A percentile compares a stretch with the other conserved stretches of the same genome.
These are phyloP conservation scores for Serendipita indica DNA, from an alignment of 768 basidiomycete species.

Conservation along the genomic window DNA sequence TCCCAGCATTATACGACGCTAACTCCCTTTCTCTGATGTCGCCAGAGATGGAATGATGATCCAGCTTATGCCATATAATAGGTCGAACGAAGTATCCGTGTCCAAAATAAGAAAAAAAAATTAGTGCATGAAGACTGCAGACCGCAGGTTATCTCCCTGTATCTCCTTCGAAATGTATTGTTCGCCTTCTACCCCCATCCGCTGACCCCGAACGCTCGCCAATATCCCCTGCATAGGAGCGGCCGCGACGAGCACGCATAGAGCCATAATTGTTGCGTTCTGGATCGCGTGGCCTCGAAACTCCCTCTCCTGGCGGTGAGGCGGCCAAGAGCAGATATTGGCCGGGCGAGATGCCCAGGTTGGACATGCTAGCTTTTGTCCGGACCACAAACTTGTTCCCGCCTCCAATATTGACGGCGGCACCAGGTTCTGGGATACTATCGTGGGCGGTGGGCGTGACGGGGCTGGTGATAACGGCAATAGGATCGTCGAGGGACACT, in stretches of 20 bases:
- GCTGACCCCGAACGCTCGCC: background rate
- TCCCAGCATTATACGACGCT: too few species aligned
- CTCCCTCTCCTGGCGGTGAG: background rate
- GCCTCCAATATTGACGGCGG: constrained; percentile 2
- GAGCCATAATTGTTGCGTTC: background rate
- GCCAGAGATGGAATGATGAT: too few species aligned
- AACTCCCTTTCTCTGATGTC: too few species aligned
- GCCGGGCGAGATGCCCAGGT: background rate
- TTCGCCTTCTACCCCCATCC: background rate
- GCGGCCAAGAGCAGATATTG: constrained; percentile 1
- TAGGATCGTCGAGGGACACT: constrained; percentile 3
- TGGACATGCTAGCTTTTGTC: constrained; percentile 1
- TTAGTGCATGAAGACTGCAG: background rate
- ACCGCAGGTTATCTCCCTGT: background rate
- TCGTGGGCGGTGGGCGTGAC: background rate
- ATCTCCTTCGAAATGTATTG: background rate
- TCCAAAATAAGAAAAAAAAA: background rate
- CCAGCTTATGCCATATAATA: background rate
- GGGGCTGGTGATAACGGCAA: background rate
- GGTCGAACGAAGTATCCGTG: background rate
- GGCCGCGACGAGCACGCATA: background rate
- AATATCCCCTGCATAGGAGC: background rate
- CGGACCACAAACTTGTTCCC: background rate
- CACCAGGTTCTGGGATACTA: background rate
- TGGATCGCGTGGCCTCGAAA: background rate